Evolutionary conservation across 352 stramenopile species (phyloP).

Genomic region (Phytopythium montanum): DNA sequence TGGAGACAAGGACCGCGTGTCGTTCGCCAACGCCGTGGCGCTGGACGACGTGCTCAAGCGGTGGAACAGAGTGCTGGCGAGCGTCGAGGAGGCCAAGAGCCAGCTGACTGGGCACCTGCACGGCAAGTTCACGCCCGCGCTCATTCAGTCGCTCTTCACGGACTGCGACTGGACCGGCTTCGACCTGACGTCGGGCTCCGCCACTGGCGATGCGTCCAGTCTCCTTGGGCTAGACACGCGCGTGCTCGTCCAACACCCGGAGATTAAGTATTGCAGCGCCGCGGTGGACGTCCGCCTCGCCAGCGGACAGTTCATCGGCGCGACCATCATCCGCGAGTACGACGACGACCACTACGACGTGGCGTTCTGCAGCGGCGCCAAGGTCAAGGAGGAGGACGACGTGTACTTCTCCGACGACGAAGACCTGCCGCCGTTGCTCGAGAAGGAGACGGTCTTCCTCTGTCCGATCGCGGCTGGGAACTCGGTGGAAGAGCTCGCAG

Average conservation of each 20-base stretch:
- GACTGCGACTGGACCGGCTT: slow-evolving; percentile 71
- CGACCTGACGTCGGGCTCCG: slow-evolving; percentile 23
- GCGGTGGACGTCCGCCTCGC: slow-evolving; percentile 39
- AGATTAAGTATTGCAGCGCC: slow-evolving; percentile 39
- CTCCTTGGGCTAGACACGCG: slow-evolving; percentile 21
- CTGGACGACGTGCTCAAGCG: slow-evolving; percentile 47
- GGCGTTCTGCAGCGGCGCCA: slow-evolving; percentile 33
- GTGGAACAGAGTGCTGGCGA: slow-evolving; percentile 46
- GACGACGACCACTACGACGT: slow-evolving; percentile 36
- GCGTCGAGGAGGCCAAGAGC: slow-evolving; percentile 51
- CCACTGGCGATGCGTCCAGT: slow-evolving; percentile 9
- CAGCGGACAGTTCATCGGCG: slow-evolving; percentile 29
- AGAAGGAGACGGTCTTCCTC: slow-evolving; percentile 32
- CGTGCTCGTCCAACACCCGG: slow-evolving; percentile 29
- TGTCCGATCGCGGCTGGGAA: slow-evolving; percentile 19
- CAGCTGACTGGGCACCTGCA: slow-evolving; percentile 59
- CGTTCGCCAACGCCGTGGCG: slow-evolving; percentile 39
- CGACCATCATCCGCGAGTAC: slow-evolving; percentile 42
- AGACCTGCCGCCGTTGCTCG: slow-evolving; percentile 26
- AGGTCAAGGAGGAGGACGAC: slow-evolving; percentile 33
- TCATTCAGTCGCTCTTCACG: slow-evolving; percentile 49
- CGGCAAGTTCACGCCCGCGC: slow-evolving; percentile 50
- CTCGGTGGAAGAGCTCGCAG: slow-evolving; percentile 6
- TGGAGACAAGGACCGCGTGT: slow-evolving; percentile 48
- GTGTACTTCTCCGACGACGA: slow-evolving; percentile 37